These are phyloP conservation scores for Globisporangium ultimum DNA, from an alignment of 352 stramenopile species.

Conservation along the genomic window DNA sequence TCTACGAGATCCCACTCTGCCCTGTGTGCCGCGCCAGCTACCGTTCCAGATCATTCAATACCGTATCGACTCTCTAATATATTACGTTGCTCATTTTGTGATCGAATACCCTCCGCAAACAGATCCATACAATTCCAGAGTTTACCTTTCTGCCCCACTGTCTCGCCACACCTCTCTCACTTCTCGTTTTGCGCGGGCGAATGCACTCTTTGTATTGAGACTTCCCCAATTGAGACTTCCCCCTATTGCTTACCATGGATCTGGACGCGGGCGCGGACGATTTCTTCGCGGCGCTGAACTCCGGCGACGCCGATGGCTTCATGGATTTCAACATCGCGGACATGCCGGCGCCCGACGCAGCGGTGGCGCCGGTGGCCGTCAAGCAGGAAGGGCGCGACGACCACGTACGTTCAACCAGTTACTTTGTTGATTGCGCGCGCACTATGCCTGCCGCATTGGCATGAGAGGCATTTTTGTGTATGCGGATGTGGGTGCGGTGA, in stretches of 20 bases:
- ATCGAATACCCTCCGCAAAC: too few species aligned
- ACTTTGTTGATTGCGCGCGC: too few species aligned
- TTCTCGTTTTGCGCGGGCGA: conserved; percentile 6
- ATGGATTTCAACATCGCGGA: conserved; percentile 34
- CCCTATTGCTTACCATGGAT: conserved; percentile 45
- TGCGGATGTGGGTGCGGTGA: not conserved
- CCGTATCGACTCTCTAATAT: not conserved
- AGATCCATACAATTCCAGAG: too few species aligned
- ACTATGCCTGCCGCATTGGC: too few species aligned
- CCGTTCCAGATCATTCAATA: conserved; percentile 5
- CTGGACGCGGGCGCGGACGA: conserved; percentile 74
- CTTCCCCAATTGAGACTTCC: not conserved
- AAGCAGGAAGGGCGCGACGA: conserved; percentile 7
- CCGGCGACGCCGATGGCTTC: conserved; percentile 55
- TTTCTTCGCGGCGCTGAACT: conserved; percentile 79
- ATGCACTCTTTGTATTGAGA: not conserved
- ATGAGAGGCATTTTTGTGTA: too few species aligned
- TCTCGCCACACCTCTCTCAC: conserved; percentile 1
- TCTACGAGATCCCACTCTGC: conserved; percentile 77
- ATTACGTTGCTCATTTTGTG: too few species aligned
- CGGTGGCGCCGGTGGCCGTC: not conserved
- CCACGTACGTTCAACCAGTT: conserved; percentile 6
- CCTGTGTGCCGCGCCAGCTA: conserved; percentile 68
- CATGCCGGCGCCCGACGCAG: conserved; percentile 24
- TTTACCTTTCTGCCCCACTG: too few species aligned